Evolutionary conservation across 257 asterid genomes (phyloP).

Genomic region (Euphrasia confusa): DNA sequence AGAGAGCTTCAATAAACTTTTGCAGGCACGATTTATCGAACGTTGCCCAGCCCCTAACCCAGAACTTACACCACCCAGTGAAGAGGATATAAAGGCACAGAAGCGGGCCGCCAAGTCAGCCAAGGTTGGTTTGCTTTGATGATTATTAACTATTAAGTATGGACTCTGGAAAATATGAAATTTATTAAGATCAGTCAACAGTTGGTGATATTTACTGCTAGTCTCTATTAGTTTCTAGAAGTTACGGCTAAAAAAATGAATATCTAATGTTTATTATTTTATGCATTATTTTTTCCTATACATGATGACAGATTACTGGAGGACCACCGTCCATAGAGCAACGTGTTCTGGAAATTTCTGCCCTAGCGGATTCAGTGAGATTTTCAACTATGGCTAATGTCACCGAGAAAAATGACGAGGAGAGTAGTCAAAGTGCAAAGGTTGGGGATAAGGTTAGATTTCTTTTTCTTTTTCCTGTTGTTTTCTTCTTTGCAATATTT

Average conservation of each 20-base stretch:
- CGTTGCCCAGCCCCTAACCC: conserved; percentile 92
- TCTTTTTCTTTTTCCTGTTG: conserved; percentile 15
- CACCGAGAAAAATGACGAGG: conserved; percentile 36
- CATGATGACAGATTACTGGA: conserved; percentile 33
- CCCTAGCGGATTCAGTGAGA: conserved; percentile 72
- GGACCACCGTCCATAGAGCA: conserved; percentile 44
- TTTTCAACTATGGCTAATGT: conserved; percentile 48
- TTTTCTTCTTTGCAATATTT: conserved; percentile 16
- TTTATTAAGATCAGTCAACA: neutral
- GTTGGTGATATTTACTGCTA: neutral
- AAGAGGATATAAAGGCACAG: conserved; percentile 43
- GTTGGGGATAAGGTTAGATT: conserved; percentile 61
- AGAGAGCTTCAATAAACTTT: conserved; percentile 58
- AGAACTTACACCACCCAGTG: conserved; percentile 49
- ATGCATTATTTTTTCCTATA: neutral
- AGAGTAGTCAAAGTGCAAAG: conserved; percentile 24
- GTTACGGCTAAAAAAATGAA: neutral
- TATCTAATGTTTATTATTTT: neutral
- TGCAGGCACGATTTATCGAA: conserved; percentile 65
- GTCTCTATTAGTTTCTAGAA: neutral
- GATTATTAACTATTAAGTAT: neutral
- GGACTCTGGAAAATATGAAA: neutral
- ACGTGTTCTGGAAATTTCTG: conserved; percentile 74
- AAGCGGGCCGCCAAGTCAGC: conserved; percentile 44
- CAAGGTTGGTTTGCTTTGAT: conserved; percentile 39